Percentiles rank a stretch among this genome's conserved stretches.
Conservation (phyloP, 768 basidiomycete species). For the Leccinum longicurvipes region DNA sequence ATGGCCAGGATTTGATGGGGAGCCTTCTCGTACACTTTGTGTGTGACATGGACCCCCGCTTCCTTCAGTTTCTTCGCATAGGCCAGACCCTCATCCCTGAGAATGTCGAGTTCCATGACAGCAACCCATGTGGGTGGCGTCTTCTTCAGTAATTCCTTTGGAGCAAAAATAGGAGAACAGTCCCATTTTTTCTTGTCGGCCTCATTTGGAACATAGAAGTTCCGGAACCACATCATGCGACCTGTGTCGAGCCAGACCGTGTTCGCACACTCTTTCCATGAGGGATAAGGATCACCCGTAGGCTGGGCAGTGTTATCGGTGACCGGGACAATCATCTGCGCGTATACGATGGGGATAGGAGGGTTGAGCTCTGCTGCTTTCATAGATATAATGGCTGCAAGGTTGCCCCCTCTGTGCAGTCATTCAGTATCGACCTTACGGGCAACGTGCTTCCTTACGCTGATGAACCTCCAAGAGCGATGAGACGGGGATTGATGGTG, state of each 20-base stretch:
- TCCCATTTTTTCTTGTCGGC: constrained; percentile 65
- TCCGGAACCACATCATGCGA: constrained; percentile 73
- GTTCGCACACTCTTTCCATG: constrained; percentile 59
- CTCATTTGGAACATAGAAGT: constrained; percentile 63
- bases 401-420: constrained; percentile 62
- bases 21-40: constrained; percentile 57
- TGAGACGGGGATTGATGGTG: constrained; percentile 43
- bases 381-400: constrained; percentile 64
- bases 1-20: constrained; percentile 75
- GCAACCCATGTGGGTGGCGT: constrained; percentile 63
- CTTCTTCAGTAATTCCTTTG: constrained; percentile 49
- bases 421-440: neutral
- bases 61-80: constrained; percentile 58
- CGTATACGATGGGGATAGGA: constrained; percentile 54
- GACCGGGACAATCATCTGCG: constrained; percentile 71
- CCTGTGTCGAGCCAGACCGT: constrained; percentile 59
- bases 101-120: constrained; percentile 66
- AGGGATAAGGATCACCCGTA: constrained; percentile 36
- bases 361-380: constrained; percentile 51
- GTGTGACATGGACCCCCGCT: constrained; percentile 52
- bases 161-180: constrained; percentile 68
- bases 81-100: constrained; percentile 63
- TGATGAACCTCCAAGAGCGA: constrained; percentile 74
- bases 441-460: constrained; percentile 39
- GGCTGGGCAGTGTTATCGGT: constrained; percentile 66